Evolutionary conservation across 179 eudicot genomes (phyloP).

Genomic region (Spinacia oleracea): DNA sequence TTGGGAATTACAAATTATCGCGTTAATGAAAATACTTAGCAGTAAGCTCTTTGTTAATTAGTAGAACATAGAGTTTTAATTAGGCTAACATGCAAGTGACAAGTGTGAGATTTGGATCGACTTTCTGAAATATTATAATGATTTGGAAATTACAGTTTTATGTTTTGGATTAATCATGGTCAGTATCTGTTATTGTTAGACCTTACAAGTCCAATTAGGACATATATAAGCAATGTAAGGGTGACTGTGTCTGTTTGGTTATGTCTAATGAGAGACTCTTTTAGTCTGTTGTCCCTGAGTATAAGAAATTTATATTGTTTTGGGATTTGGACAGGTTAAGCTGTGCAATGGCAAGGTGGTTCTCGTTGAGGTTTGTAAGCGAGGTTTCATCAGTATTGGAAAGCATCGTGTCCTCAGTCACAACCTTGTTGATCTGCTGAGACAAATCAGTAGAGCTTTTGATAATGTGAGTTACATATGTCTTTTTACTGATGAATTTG

Average conservation of each 20-base stretch:
- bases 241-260: background rate
- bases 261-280: background rate
- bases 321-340: slow-evolving; percentile 61
- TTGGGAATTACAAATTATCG: background rate
- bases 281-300: slow-evolving; percentile 8
- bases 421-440: slow-evolving; percentile 88
- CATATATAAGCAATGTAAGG: background rate
- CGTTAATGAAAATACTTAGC: too few species aligned
- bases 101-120: too few species aligned
- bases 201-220: background rate
- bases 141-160: background rate
- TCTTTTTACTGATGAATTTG: slow-evolving; percentile 18
- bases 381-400: slow-evolving; percentile 78
- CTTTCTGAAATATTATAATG: background rate
- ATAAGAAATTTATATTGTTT: background rate
- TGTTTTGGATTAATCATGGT: background rate
- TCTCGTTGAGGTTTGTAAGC: slow-evolving; percentile 74
- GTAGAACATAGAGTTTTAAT: background rate
- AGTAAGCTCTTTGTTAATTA: background rate
- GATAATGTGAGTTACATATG: slow-evolving; percentile 65
- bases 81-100: too few species aligned
- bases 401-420: slow-evolving; percentile 86
- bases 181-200: background rate
- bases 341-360: slow-evolving; percentile 90
- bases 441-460: slow-evolving; percentile 91